Percentiles rank a stretch among this genome's conserved stretches.
Conservation (phyloP, 305 asterid species). For the Lippia alba region DNA sequence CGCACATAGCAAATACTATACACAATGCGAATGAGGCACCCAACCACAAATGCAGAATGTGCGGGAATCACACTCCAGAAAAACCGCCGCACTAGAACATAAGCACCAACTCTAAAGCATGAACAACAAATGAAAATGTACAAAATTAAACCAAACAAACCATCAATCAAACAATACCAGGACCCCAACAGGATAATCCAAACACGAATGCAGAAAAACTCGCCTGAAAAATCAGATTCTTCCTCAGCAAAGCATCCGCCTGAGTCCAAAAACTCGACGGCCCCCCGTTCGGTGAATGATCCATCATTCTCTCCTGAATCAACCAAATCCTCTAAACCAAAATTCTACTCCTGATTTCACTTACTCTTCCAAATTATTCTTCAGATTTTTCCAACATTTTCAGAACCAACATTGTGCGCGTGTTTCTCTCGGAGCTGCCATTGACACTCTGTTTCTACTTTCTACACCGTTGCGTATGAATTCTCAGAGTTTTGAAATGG, state of each 20-base stretch:
- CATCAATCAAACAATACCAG: neutral
- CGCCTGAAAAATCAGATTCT: constrained; percentile 89
- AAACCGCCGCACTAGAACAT: neutral
- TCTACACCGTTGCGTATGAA: no score
- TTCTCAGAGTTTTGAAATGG: no score
- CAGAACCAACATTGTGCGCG: neutral
- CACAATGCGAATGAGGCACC: neutral
- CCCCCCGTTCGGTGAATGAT: constrained; percentile 49
- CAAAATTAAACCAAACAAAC: neutral
- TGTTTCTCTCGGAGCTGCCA: no score
- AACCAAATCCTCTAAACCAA: neutral
- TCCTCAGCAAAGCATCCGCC: constrained; percentile 92
- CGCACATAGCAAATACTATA: no score
- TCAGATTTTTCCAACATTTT: constrained; percentile 13
- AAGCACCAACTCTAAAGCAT: neutral
- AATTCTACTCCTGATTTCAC: neutral
- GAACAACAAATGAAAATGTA: neutral
- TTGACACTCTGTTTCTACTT: no score
- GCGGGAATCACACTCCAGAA: neutral
- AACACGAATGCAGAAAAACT: neutral
- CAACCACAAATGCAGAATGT: neutral
- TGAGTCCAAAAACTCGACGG: constrained; percentile 84
- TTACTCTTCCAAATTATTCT: neutral
- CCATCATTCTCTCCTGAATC: constrained; percentile 52
- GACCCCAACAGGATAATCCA: neutral